Evolutionary conservation across 768 basidiomycete genomes (phyloP).

Genomic region (Hericium coralloides): DNA sequence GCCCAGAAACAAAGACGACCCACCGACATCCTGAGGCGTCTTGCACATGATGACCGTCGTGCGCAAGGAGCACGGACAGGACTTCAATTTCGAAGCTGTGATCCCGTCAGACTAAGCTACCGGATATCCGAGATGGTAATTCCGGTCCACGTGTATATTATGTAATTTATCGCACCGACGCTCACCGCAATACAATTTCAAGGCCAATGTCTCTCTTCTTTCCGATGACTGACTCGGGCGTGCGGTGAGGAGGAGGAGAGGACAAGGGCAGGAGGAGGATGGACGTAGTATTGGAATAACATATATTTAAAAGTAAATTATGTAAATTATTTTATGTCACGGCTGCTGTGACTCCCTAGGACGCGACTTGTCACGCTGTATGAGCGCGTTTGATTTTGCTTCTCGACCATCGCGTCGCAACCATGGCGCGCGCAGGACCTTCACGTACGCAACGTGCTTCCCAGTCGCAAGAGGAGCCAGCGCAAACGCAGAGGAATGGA

Average conservation of each 20-base stretch:
- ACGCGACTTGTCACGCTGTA: not conserved
- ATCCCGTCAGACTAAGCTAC: not conserved
- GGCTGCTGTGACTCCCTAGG: too few relatives aligned
- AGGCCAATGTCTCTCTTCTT: not conserved
- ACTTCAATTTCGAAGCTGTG: not conserved
- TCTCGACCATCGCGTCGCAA: not conserved
- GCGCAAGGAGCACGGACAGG: not conserved
- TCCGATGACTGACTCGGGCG: not conserved
- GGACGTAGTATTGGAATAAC: too few relatives aligned
- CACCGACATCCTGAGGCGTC: not conserved
- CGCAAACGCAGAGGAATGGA: constrained; percentile 19
- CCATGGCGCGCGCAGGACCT: constrained; percentile 26
- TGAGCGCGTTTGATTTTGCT: not conserved
- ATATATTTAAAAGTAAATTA: not conserved
- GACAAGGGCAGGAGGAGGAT: too few relatives aligned
- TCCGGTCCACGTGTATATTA: too few relatives aligned
- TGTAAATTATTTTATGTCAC: too few relatives aligned
- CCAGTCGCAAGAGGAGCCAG: constrained; percentile 23
- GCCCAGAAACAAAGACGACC: not conserved
- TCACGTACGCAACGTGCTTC: constrained; percentile 29
- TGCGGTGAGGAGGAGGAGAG: too few relatives aligned
- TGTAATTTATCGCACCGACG: not conserved
- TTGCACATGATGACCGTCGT: not conserved
- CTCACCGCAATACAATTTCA: not conserved
- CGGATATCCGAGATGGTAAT: not conserved